Percentiles rank a stretch among this genome's conserved stretches.
Conservation (phyloP, 2,329 filamentous ascomycete genomes). For the Botrytis paeoniae region DNA sequence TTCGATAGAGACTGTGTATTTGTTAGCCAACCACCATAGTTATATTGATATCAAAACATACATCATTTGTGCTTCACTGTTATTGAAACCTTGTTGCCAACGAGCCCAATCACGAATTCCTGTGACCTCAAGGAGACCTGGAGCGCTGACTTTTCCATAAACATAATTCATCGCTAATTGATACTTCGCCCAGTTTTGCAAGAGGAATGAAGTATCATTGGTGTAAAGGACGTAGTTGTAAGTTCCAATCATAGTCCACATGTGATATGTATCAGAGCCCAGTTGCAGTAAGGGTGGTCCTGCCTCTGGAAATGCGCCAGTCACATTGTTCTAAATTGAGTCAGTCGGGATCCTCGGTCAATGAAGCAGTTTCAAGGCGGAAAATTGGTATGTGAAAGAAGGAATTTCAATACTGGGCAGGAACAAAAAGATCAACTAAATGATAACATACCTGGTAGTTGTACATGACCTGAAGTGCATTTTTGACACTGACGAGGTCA, state of each 20-base stretch:
- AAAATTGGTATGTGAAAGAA: neutral
- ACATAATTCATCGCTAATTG: slow-evolving; percentile 46
- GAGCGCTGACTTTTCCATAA: slow-evolving; percentile 42
- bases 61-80: slow-evolving; percentile 34
- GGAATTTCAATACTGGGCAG: neutral
- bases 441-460: slow-evolving; percentile 44
- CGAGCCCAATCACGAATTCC: slow-evolving; percentile 34
- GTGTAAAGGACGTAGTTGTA: slow-evolving; percentile 58
- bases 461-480: slow-evolving; percentile 37
- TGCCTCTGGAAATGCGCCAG: slow-evolving; percentile 33
- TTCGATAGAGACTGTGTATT: slow-evolving; percentile 41
- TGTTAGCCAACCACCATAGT: neutral
- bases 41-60: slow-evolving; percentile 8
- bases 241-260: slow-evolving; percentile 57
- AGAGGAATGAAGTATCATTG: slow-evolving; percentile 50
- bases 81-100: slow-evolving; percentile 32
- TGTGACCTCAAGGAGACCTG: slow-evolving; percentile 36
- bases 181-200: slow-evolving; percentile 49
- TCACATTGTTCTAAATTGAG: slow-evolving; percentile 23
- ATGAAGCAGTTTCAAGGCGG: neutral
- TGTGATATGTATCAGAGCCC: slow-evolving; percentile 53
- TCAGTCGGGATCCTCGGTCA: neutral
- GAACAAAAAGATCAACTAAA: neutral
- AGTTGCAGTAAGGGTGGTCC: slow-evolving; percentile 29
- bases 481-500: slow-evolving; percentile 49